A percentile compares a stretch with the other conserved stretches of the same genome.
Conservation (phyloP, 768 basidiomycete genomes). For the Termitomyces titanicus region DNA sequence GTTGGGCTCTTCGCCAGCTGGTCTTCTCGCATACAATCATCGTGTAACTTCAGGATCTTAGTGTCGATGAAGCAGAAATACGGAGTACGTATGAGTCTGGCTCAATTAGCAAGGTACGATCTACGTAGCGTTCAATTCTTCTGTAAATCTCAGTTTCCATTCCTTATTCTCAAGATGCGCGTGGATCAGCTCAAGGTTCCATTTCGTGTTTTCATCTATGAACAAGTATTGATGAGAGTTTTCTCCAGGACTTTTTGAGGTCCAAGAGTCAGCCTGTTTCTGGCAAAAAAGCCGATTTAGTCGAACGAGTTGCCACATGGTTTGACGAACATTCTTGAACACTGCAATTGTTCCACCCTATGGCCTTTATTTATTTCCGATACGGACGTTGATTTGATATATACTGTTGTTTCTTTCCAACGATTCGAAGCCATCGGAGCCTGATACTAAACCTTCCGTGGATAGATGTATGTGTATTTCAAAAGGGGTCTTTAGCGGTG, state of each 20-base stretch:
- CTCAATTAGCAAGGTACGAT: conserved; percentile 58
- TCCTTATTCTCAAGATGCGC: conserved; percentile 45
- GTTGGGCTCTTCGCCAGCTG: conserved; percentile 22
- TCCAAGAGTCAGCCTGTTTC: conserved; percentile 55
- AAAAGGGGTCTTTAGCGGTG: not conserved
- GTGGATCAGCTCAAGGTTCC: conserved; percentile 77
- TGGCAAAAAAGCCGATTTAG: conserved; percentile 72
- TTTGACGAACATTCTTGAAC: conserved; percentile 35
- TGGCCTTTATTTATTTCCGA: not conserved
- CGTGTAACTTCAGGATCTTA: conserved; percentile 44
- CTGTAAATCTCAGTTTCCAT: conserved; percentile 10
- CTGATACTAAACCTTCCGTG: not conserved
- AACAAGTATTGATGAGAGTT: conserved; percentile 3
- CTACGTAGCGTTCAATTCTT: not conserved
- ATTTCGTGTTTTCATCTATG: not conserved
- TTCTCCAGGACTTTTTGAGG: conserved; percentile 64
- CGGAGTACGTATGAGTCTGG: conserved; percentile 61
- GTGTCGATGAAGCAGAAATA: conserved; percentile 70
- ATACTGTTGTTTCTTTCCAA: not conserved
- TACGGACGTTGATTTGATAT: not conserved
- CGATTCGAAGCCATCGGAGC: not conserved
- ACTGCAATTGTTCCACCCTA: not conserved
- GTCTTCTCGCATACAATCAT: conserved; percentile 1
- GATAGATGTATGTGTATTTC: not conserved
- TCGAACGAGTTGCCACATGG: conserved; percentile 66